Evolutionary conservation across 2,329 filamentous ascomycete genomes (phyloP), one percentile per base, ranked within the genome.

Genomic region (Aureobasidium sp.): DNA sequence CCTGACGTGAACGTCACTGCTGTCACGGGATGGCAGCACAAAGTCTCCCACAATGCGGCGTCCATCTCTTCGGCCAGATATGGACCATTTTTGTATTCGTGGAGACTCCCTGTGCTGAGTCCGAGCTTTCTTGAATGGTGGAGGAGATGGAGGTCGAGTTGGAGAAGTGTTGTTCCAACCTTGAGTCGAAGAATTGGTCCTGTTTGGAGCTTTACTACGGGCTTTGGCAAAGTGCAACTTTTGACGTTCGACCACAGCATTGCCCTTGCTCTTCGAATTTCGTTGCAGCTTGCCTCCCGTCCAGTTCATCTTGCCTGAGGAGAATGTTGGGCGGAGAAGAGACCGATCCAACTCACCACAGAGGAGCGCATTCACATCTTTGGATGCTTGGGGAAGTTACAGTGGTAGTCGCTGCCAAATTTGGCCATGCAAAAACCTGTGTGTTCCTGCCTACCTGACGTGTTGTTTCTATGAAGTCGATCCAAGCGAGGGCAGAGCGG

Each of bases 201-300:
- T n/a, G 71, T 65, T 43, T 69, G 67, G 8, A 69, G 34, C 29
- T 13, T 56, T 69, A 32, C 63, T 60, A 46, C 76, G 73, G 20
- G 69, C 71, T 65, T 71, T 75, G 5, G 77, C 78, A 63, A 81
- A 81, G 65, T 79, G 74, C 20, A 76, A 74, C 66, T 74, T 79
- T 66, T 81, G 78, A 64, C 72, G 74, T 62, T 76, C 72, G 4
- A 72, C 36, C 17, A 71, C 66, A 17, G 72, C 69, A 61, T 73
- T 74, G 63, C 71, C 71, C 34, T 71, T 72, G 52, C 72, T 73
- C 57, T 71, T 74, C 2, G 62, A 61, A 55, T 71, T 67, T 13
- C 74, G 71, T 63, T 74, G 75, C 36, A 77, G 66, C 32, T 72
- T 73, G 5, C 79, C 79, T 32, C 79, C 79, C 0, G 77, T 80